Evolutionary conservation across 805 yeast species (phyloP).

Genomic region (Teunomyces gatunensis): DNA sequence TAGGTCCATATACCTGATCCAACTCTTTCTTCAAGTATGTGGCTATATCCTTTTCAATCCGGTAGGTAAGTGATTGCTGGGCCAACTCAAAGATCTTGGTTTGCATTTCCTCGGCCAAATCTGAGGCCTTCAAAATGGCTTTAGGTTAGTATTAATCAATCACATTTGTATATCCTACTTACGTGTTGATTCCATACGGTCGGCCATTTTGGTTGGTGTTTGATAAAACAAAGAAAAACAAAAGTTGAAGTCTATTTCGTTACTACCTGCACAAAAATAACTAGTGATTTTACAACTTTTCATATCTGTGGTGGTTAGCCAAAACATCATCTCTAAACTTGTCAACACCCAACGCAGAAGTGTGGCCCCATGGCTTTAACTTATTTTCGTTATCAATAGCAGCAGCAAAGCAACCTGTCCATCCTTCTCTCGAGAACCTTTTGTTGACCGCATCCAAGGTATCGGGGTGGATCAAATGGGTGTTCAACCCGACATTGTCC

Average conservation of each 20-base stretch:
- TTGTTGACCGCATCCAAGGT: conserved; percentile 26
- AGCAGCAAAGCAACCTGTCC: conserved; percentile 29
- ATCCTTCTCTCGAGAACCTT: conserved; percentile 24
- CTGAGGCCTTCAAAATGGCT: conserved; percentile 45
- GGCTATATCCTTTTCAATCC: conserved; percentile 62
- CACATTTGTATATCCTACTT: background rate
- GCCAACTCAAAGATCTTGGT: conserved; percentile 47
- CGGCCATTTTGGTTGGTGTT: background rate
- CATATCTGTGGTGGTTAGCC: conserved; percentile 22
- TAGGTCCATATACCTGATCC: conserved; percentile 61
- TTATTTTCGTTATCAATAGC: conserved; percentile 30
- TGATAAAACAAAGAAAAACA: background rate
- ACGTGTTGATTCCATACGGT: background rate
- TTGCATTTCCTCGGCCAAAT: conserved; percentile 53
- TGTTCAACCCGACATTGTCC: conserved; percentile 31
- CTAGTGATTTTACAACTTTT: conserved; percentile 10
- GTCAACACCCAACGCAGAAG: conserved; percentile 29
- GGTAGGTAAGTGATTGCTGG: conserved; percentile 40
- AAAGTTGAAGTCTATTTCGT: background rate
- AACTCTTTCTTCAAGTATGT: conserved; percentile 61
- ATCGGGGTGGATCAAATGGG: conserved; percentile 24
- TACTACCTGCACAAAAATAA: conserved; percentile 1
- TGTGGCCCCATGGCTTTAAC: conserved; percentile 36
- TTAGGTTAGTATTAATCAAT: background rate
- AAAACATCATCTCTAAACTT: conserved; percentile 26